Percentiles rank a stretch among this genome's conserved stretches.
Evolutionary conservation across 176 grass and related monocot genomes (phyloP).

Genomic region (Tillandsia leiboldiana): DNA sequence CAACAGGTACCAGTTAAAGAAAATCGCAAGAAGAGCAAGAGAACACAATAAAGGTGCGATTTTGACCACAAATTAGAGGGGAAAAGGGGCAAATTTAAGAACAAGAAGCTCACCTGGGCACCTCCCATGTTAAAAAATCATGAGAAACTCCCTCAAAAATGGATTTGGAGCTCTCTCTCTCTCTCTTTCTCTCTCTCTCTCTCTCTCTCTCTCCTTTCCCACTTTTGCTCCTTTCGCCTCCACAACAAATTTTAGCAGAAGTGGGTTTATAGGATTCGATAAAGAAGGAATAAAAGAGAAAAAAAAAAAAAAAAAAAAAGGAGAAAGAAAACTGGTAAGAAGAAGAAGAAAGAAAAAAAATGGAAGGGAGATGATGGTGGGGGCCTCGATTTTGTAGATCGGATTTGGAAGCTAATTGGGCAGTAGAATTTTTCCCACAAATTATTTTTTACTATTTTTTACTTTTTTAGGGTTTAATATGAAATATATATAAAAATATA

Average conservation of each 20-base stretch:
- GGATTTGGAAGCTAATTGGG: too few species aligned
- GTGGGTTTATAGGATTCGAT: too few species aligned
- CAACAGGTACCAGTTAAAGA: background rate
- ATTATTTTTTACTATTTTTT: too few species aligned
- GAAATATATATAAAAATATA: too few species aligned
- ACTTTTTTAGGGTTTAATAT: too few species aligned
- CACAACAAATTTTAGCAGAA: background rate
- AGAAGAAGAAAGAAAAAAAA: too few species aligned
- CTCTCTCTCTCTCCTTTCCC: background rate
- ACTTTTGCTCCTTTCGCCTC: background rate
- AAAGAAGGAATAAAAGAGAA: too few species aligned
- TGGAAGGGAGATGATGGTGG: too few species aligned
- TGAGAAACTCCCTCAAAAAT: background rate
- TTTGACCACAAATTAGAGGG: background rate
- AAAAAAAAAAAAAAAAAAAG: too few species aligned
- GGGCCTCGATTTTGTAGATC: too few species aligned
- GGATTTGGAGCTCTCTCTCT: background rate
- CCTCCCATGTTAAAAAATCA: background rate
- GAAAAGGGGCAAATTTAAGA: background rate
- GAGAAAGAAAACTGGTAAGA: too few species aligned
- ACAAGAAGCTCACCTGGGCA: background rate
- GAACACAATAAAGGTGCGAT: background rate
- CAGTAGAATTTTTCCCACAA: too few species aligned
- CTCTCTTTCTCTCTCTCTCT: background rate
- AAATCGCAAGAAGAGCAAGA: background rate